Percentiles rank a stretch among this genome's conserved stretches.
These are phyloP conservation scores for Vigna hirtella DNA, from an alignment of 306 rosid genomes.

Conservation along the genomic window DNA sequence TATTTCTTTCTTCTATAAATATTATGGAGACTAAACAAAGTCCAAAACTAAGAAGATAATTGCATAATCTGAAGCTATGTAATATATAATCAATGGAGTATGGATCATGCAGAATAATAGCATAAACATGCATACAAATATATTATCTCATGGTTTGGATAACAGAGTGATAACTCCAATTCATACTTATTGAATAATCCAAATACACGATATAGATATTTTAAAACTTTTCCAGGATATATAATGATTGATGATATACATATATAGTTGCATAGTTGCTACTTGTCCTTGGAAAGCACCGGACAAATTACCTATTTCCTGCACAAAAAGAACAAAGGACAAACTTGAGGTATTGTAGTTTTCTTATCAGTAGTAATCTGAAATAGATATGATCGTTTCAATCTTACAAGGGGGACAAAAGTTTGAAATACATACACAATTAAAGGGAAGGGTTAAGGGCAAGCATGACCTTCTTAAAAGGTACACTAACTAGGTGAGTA, in stretches of 20 bases:
- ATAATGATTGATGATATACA: neutral
- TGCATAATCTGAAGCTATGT: neutral
- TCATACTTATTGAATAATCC: slow-evolving; percentile 39
- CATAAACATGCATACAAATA: slow-evolving; percentile 24
- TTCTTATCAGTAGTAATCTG: neutral
- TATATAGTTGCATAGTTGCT: neutral
- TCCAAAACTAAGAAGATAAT: no score
- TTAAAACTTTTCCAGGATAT: slow-evolving; percentile 13
- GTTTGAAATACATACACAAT: neutral
- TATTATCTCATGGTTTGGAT: slow-evolving; percentile 18
- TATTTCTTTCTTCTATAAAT: no score
- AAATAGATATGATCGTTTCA: neutral
- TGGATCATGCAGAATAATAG: neutral
- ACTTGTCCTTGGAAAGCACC: slow-evolving; percentile 23
- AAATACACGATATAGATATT: slow-evolving; percentile 8
- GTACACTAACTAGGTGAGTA: neutral
- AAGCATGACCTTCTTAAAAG: no score
- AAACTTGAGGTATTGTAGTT: slow-evolving; percentile 33
- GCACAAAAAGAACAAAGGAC: slow-evolving; percentile 33
- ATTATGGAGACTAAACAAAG: no score
- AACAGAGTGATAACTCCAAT: neutral
- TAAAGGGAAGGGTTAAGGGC: no score
- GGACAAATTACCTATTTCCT: slow-evolving; percentile 26
- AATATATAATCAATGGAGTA: neutral
- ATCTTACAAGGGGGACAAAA: neutral